Evolutionary conservation across 1,284 basidiomycete species (phyloP), one percentile per base, ranked within the genome.

Genomic region (Rugiboletus extremiorientalis): DNA sequence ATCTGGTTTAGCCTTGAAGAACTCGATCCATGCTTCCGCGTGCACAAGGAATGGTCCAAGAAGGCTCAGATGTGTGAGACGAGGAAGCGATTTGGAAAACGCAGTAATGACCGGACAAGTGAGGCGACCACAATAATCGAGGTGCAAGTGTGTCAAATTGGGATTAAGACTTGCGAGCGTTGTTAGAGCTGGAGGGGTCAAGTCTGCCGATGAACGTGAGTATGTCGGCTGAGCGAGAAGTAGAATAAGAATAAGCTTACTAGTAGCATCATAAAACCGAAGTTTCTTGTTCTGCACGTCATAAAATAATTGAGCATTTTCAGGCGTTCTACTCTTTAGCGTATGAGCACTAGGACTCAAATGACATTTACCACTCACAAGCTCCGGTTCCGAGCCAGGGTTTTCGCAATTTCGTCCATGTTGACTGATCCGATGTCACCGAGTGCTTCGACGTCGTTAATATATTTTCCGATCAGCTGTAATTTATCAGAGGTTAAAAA

Each of bases 41-140:
- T 88, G 85, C 28, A 97, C 89, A 27, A 97, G 85, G 74, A 94
- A 98, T 1, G 94, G 92, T 0, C 92, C 96, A 28, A 92, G 86
- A 9, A 99, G 87, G 66, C 92, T 90, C 11, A 99, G 67, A 25
- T 82, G 82, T 22, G 76, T 81, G 37, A 99, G 83, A 11, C 83
- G 71, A 2, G 83, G 84, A 27, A 98, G 80, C 4, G 82, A 80
- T 9, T 73, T 79, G 15, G 80, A 79, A 84, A 92, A 94, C 1
- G 80, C 74, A 15, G 76, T 71, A 38, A 98, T 74, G 23, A 89
- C 85, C 0, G 80, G 72, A 60, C 91, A 85, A 63, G 90, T 83
- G 58, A 98, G 81, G 52, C 89, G 88, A 11, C 96, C 97, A 65
- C 96, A 98, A 63, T 88, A 88, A 65, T 95, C 90, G 22, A 99